phyloP scores from a whole-genome alignment of 805 yeast genomes.

The Candida parachauliodes region DNA sequence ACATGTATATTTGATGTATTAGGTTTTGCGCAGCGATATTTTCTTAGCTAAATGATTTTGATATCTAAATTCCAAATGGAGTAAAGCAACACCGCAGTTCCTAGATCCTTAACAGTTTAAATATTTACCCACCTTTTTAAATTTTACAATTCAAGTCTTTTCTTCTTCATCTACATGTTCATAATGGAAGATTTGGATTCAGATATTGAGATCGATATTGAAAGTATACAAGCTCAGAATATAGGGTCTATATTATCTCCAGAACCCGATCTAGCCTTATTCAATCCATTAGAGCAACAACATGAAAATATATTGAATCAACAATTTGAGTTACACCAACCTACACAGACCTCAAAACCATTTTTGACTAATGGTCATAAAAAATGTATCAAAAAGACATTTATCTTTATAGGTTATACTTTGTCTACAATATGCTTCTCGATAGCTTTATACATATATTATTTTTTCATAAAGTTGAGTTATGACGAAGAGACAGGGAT shows the following conservation, averaged over 20 bases:
- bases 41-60: too few relatives aligned
- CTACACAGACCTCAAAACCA: conserved; percentile 2
- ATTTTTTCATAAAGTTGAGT: conserved; percentile 6
- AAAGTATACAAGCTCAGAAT: neutral
- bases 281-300: neutral
- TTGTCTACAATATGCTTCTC: conserved; percentile 6
- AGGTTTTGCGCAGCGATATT: too few relatives aligned
- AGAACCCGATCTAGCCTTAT: conserved; percentile 3
- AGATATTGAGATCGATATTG: neutral
- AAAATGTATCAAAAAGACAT: conserved; percentile 2
- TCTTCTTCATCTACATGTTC: too few relatives aligned
- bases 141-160: too few relatives aligned
- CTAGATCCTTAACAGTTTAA: too few relatives aligned
- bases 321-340: conserved; percentile 2
- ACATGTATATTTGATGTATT: too few relatives aligned
- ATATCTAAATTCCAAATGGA: too few relatives aligned
- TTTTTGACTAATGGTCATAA: conserved; percentile 1
- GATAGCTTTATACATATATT: conserved; percentile 4
- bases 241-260: neutral
- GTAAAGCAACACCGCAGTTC: too few relatives aligned
- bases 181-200: conserved; percentile 2
- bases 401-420: conserved; percentile 7
- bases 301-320: conserved; percentile 3
- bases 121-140: too few relatives aligned
- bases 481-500: conserved; percentile 8